Percentiles rank a stretch among this genome's conserved stretches.
Conservation (phyloP, 495 filamentous ascomycete species). For the Aspergillus panamensis region DNA sequence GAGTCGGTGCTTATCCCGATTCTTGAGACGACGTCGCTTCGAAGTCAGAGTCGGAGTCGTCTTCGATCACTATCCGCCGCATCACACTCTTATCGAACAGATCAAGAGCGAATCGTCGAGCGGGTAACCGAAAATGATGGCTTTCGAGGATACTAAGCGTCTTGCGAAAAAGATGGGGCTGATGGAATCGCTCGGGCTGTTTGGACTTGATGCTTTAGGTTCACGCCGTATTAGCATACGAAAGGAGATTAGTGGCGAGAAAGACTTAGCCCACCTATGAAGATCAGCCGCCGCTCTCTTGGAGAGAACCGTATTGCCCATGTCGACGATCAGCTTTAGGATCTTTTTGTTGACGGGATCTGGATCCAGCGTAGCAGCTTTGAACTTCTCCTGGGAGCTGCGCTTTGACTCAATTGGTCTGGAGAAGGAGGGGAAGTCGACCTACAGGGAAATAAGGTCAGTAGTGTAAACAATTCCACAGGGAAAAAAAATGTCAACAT, state of each 20-base stretch:
- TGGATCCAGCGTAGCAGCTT: slow-evolving; percentile 52
- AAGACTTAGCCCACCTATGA: slow-evolving; percentile 40
- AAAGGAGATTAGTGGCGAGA: neutral
- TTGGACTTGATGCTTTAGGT: slow-evolving; percentile 58
- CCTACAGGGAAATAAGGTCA: slow-evolving; percentile 17
- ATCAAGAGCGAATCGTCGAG: slow-evolving; percentile 84
- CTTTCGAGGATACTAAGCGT: slow-evolving; percentile 82
- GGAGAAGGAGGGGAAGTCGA: slow-evolving; percentile 37
- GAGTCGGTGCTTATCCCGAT: slow-evolving; percentile 11
- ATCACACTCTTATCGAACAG: slow-evolving; percentile 89
- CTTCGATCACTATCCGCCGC: slow-evolving; percentile 70
- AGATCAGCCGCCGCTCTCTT: slow-evolving; percentile 74
- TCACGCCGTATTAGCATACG: slow-evolving; percentile 15
- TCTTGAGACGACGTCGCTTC: slow-evolving; percentile 33
- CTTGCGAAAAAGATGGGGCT: slow-evolving; percentile 73
- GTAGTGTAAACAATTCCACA: neutral
- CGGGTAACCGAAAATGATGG: slow-evolving; percentile 80
- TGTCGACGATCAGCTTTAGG: slow-evolving; percentile 72
- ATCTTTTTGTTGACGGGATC: slow-evolving; percentile 71
- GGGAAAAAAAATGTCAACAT: slow-evolving; percentile 15
- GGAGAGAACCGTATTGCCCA: slow-evolving; percentile 84
- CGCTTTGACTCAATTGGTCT: slow-evolving; percentile 35
- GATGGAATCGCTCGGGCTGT: slow-evolving; percentile 66
- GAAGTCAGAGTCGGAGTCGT: slow-evolving; percentile 50
- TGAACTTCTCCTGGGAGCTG: slow-evolving; percentile 38